Evolutionary conservation across 805 yeast species (phyloP).

Genomic region (Candida sanyiensis): DNA sequence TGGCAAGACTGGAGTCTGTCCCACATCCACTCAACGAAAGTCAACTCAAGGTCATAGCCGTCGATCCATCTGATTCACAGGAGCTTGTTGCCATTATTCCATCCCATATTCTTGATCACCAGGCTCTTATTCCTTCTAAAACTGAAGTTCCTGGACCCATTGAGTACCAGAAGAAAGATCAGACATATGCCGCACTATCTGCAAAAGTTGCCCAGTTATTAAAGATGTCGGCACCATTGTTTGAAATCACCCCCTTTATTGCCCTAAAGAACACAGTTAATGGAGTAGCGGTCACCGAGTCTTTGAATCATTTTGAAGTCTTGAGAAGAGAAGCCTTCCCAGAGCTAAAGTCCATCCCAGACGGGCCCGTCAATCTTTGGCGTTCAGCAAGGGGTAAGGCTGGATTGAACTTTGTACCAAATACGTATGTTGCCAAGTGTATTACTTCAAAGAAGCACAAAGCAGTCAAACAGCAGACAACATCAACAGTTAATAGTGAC

Average conservation of each 20-base stretch:
- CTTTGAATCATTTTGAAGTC: conserved; percentile 8
- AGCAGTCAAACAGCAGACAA: conserved; percentile 2
- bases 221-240: conserved; percentile 10
- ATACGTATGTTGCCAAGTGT: conserved; percentile 5
- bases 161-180: conserved; percentile 4
- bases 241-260: conserved; percentile 17
- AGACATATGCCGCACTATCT: conserved; percentile 11
- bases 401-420: conserved; percentile 4
- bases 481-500: conserved; percentile 8
- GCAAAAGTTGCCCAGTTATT: conserved; percentile 4
- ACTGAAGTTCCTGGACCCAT: conserved; percentile 10
- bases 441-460: conserved; percentile 4
- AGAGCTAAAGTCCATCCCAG: not conserved
- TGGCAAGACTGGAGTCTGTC: not conserved
- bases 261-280: not conserved
- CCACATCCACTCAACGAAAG: conserved; percentile 9
- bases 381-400: not conserved
- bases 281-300: conserved; percentile 8
- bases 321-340: conserved; percentile 7
- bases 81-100: conserved; percentile 20
- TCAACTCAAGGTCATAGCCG: conserved; percentile 5
- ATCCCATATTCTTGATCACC: conserved; percentile 17
- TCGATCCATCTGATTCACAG: not conserved
- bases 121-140: conserved; percentile 5
- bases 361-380: not conserved